Base-by-base conservation (phyloP, 352 stramenopile species). In the Phytophthora sojae region DNA sequence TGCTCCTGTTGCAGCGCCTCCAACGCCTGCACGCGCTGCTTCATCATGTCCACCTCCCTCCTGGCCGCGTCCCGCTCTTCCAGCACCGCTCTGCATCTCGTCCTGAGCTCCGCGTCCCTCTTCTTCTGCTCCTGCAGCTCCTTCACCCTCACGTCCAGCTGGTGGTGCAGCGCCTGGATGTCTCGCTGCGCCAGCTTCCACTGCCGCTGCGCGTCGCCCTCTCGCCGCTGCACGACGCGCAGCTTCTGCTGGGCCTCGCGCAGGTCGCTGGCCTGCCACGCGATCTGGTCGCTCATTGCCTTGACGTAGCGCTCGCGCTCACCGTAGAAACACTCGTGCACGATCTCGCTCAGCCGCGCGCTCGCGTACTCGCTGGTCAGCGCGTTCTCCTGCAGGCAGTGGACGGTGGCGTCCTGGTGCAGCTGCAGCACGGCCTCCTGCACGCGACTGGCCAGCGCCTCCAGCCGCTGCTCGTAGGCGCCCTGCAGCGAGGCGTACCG, bases 291-390 rank as follows among this genome's bases (percentile, higher is more conserved):
- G 53, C 74, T 88, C 73, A 93, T 77, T 9, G 82, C 73, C 47
- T 89, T 83, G 60, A 95, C 77, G 65, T 91, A 93, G n/a, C 86
- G 77, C 63, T 95, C 86, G 19, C 84, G 77, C 55, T 92, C 84
- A 25, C 86, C 76, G 8, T 81, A 75, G 66, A 95, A 92, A 25
- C 78, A 87, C 63, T 93, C 84, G 17, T 83, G 69, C 6, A 95
- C 71, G 60, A 95, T 83, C 66, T 95, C 88, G 35, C 72, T 76
- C 12, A 95, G 66, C 3, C 85, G 77, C 23, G 73, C 73, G 42
- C 71, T 78, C 15, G 86, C 83, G 57, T 88, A 95, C 64, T 95
- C 88, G 58, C 67, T 70, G 26, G 85, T 93, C 39, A 91, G 64
- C 42, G 81, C 75, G 55, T 88, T 86, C 44, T 95, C 81, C 61